Evolutionary conservation across 345 rosid genomes (phyloP), one percentile per base, ranked within the genome.

Genomic region (Streptanthus diversifolius): DNA sequence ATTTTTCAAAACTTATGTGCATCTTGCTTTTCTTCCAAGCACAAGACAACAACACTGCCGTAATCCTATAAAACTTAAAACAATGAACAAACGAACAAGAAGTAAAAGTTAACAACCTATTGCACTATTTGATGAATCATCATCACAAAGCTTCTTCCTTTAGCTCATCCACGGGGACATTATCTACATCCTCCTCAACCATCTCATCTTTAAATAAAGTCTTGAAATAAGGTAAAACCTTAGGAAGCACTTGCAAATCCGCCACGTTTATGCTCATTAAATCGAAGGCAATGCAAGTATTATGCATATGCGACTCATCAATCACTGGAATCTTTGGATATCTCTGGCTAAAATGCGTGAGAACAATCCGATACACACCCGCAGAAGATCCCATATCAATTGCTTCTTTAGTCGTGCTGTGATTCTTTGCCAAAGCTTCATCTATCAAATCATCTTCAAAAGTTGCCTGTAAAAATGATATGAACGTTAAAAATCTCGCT

Each of bases 281-380:
- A 71, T 91, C 97, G 27, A 93, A 91, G 17, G 95, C 96, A 45
- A 93, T 82, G 87, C 97, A 86, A 8, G 98, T 91, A 37, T 89
- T 91, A 51, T 91, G 97, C 98, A 87, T 88, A 74, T 93, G 86
- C 0, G 78, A 44, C 27, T 83, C 91, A 29, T 88, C 98, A 30
- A 91, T 84, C 44, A 91, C 88, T 0, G 96, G 97, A 40, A 93
- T 86, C 80, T 89, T 93, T 0, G 97, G 97, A 80, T 93, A 91
- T 81, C 97, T 77, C 83, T 91, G 97, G 84, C 98, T 93, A 93
- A 93, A 93, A 83, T 93, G 98, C 12, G 98, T 91, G 1, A 93
- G 93, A 82, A 93, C 54, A 41, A 93, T 84, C 3, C 93, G 83
- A 68, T 93, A 91, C 18, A 72, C 97, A 14, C 88, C 90, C 0